Percentiles rank a stretch among this genome's conserved stretches.
phyloP scores from a whole-genome alignment of 2,329 filamentous ascomycete genomes.

The Ophiosphaerella narmari region DNA sequence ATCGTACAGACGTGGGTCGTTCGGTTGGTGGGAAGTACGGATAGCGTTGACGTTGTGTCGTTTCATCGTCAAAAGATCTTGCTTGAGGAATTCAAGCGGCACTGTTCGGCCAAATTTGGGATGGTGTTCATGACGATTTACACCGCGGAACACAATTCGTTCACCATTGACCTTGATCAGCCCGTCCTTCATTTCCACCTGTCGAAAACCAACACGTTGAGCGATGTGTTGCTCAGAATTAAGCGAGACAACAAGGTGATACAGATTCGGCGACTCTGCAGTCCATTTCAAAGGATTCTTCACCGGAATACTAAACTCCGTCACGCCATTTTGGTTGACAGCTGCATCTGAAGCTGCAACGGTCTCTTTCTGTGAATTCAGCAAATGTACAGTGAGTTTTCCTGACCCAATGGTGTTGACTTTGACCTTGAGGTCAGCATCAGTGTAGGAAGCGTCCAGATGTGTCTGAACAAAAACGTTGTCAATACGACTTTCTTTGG shows the following conservation, averaged over 20 bases:
- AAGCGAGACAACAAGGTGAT: constrained; percentile 57
- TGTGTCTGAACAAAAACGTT: constrained; percentile 62
- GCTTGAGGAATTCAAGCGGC: constrained; percentile 63
- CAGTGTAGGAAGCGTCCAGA: constrained; percentile 57
- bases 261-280: constrained; percentile 68
- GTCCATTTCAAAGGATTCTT: constrained; percentile 68
- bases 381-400: constrained; percentile 51
- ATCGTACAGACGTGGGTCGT: constrained; percentile 63
- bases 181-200: constrained; percentile 65
- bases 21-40: constrained; percentile 70
- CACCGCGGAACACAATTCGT: constrained; percentile 64
- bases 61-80: constrained; percentile 71
- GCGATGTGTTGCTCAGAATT: constrained; percentile 48
- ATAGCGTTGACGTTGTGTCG: constrained; percentile 72
- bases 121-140: constrained; percentile 74
- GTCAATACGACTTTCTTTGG: constrained; percentile 56
- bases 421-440: constrained; percentile 57
- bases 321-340: constrained; percentile 15
- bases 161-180: constrained; percentile 67
- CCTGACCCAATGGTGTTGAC: constrained; percentile 50
- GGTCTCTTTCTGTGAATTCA: constrained; percentile 47
- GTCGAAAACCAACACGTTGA: constrained; percentile 67
- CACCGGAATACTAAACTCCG: constrained; percentile 50
- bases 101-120: constrained; percentile 66
- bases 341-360: constrained; percentile 15